Conservation (phyloP, 805 yeast species). For the Tetrapisispora iriomotensis region DNA sequence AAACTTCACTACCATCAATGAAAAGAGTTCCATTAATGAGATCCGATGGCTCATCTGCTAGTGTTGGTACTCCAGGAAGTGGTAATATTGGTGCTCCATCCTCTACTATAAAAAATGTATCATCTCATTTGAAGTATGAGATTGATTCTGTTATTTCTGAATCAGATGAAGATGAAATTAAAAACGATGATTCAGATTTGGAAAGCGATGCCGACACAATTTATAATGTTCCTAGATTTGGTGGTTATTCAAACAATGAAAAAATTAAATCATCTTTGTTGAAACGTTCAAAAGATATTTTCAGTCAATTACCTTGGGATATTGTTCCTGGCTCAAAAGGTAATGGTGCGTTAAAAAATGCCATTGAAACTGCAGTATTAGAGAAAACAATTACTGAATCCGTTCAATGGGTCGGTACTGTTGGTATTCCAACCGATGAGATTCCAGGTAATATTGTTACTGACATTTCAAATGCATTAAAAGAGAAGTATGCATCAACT, state of each 20-base stretch:
- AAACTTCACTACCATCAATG: conserved; percentile 26
- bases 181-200: conserved; percentile 18
- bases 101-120: conserved; percentile 2
- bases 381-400: conserved; percentile 31
- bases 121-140: conserved; percentile 12
- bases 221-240: conserved; percentile 40
- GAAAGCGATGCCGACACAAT: conserved; percentile 12
- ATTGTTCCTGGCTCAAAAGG: conserved; percentile 64
- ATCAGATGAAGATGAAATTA: conserved; percentile 3
- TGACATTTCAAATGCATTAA: conserved; percentile 42
- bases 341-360: conserved; percentile 82
- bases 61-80: too few species aligned
- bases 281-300: conserved; percentile 29
- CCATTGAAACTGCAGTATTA: conserved; percentile 52
- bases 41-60: too few species aligned
- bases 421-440: conserved; percentile 84
- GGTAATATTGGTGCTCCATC: background rate
- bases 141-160: background rate
- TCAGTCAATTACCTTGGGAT: conserved; percentile 56
- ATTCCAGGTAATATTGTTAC: conserved; percentile 48
- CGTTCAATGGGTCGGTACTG: conserved; percentile 77
- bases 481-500: conserved; percentile 42
- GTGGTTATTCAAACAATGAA: conserved; percentile 63
- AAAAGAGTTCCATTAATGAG: conserved; percentile 20
- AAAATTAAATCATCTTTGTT: conserved; percentile 35